These are phyloP conservation scores for Venturia asperata DNA, from an alignment of 2,329 filamentous ascomycete genomes.

Conservation along the genomic window DNA sequence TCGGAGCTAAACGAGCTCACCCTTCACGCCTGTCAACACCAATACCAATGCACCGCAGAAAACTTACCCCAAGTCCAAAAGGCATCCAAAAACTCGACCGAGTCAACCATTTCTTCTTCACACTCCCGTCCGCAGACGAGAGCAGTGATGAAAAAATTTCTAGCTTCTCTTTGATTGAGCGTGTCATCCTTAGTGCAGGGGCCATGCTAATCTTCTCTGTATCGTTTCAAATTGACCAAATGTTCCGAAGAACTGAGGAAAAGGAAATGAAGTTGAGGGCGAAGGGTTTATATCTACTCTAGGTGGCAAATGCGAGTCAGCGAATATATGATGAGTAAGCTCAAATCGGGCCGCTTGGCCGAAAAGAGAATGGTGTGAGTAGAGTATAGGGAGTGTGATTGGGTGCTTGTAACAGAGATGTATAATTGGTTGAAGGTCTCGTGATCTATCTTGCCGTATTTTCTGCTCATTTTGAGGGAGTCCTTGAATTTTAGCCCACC, in stretches of 20 bases:
- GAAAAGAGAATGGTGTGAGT: too few relatives aligned
- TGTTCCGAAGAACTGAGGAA: neutral
- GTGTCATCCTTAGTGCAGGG: constrained; percentile 90
- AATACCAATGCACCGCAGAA: neutral
- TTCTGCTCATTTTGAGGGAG: too few relatives aligned
- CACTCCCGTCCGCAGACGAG: neutral
- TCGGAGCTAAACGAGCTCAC: too few relatives aligned
- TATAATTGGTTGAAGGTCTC: too few relatives aligned
- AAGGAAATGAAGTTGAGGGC: neutral
- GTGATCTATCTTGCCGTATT: too few relatives aligned
- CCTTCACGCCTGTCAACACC: too few relatives aligned
- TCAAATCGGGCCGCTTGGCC: neutral
- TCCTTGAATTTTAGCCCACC: too few relatives aligned
- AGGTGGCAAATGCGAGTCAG: too few relatives aligned
- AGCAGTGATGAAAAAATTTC: constrained; percentile 43
- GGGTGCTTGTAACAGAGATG: too few relatives aligned
- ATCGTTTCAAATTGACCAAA: constrained; percentile 15
- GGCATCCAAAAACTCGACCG: neutral
- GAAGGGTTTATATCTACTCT: too few relatives aligned
- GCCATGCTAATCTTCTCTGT: constrained; percentile 44
- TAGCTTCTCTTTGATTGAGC: constrained; percentile 65
- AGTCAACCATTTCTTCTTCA: neutral
- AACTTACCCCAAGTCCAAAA: neutral
- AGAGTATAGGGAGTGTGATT: too few relatives aligned
- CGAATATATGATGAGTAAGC: neutral